These are phyloP conservation scores for Pythium phragmitis DNA, from an alignment of 352 stramenopile species.

Conservation along the genomic window DNA sequence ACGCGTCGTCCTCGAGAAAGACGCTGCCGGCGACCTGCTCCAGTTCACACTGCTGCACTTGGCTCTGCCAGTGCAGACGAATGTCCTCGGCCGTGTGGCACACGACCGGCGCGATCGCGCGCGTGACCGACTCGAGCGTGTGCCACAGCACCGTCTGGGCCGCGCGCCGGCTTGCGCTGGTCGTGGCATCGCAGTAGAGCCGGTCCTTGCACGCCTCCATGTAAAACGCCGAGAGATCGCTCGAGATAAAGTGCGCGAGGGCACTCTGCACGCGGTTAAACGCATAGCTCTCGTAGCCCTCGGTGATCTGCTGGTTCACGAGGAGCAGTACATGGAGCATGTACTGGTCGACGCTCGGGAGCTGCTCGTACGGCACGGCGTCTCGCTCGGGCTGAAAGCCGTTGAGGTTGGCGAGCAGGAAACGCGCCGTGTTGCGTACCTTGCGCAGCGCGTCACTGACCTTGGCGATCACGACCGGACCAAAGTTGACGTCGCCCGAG, in stretches of 20 bases:
- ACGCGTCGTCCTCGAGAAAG: conserved; percentile 62
- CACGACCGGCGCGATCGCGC: conserved; percentile 86
- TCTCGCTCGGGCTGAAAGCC: conserved; percentile 90
- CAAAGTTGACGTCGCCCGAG: conserved; percentile 94
- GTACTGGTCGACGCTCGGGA: conserved; percentile 94
- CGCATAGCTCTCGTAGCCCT: conserved; percentile 79
- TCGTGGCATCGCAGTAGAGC: conserved; percentile 93
- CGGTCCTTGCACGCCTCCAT: conserved; percentile 97
- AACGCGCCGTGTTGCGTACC: conserved; percentile 96
- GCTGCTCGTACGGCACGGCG: conserved; percentile 84
- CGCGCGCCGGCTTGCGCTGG: conserved; percentile 75
- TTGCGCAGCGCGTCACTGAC: conserved; percentile 79
- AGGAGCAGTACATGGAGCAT: conserved; percentile 92
- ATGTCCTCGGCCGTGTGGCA: conserved; percentile 98
- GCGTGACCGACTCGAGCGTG: conserved; percentile 60
- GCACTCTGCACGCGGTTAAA: conserved; percentile 93
- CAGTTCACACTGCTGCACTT: conserved; percentile 42
- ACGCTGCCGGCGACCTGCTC: conserved; percentile 67
- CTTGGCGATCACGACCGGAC: conserved; percentile 89
- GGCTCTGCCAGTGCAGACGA: conserved; percentile 82
- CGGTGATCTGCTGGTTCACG: conserved; percentile 84
- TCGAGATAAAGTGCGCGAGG: conserved; percentile 91
- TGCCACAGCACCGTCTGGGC: conserved; percentile 89
- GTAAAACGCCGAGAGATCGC: conserved; percentile 98
- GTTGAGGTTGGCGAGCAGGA: conserved; percentile 95